phyloP scores from a whole-genome alignment of 164 flowering plant genomes.

The grape (Vitis vinifera) region DNA sequence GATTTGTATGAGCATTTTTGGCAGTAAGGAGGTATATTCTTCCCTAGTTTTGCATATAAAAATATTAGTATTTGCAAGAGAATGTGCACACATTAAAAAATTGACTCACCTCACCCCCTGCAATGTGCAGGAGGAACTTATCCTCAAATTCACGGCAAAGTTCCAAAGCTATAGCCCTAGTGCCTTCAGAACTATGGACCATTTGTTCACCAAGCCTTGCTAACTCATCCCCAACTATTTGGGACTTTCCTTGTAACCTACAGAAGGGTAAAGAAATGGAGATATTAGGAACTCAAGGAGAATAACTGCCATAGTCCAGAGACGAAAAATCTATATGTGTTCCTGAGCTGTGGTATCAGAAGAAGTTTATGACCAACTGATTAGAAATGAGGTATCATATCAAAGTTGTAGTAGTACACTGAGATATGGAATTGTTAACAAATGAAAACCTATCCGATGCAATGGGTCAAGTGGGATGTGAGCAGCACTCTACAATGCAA shows the following conservation, averaged over 20 bases:
- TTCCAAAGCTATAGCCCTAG: constrained; percentile 92
- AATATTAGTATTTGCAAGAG: not conserved
- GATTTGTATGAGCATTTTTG: too few relatives aligned
- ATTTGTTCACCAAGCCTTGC: constrained; percentile 88
- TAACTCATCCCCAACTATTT: constrained; percentile 79
- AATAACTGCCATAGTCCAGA: not conserved
- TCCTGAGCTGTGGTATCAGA: not conserved
- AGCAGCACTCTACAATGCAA: not conserved
- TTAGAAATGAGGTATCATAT: not conserved
- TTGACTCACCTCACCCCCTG: constrained; percentile 84
- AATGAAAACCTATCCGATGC: constrained; percentile 1
- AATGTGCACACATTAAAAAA: not conserved
- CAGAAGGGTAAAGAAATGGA: not conserved
- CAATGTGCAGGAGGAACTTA: constrained; percentile 85
- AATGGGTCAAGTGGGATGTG: not conserved
- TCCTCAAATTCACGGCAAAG: constrained; percentile 99
- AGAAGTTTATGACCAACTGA: not conserved
- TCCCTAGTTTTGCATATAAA: too few relatives aligned
- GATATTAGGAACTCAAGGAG: too few relatives aligned
- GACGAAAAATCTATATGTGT: not conserved
- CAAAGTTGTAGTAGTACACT: not conserved
- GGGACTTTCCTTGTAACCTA: constrained; percentile 96
- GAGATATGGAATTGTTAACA: not conserved
- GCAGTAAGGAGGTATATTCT: too few relatives aligned
- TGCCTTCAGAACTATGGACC: constrained; percentile 86